Evolutionary conservation across 257 asterid genomes (phyloP).

Genomic region (Solanum lycopersicoides): DNA sequence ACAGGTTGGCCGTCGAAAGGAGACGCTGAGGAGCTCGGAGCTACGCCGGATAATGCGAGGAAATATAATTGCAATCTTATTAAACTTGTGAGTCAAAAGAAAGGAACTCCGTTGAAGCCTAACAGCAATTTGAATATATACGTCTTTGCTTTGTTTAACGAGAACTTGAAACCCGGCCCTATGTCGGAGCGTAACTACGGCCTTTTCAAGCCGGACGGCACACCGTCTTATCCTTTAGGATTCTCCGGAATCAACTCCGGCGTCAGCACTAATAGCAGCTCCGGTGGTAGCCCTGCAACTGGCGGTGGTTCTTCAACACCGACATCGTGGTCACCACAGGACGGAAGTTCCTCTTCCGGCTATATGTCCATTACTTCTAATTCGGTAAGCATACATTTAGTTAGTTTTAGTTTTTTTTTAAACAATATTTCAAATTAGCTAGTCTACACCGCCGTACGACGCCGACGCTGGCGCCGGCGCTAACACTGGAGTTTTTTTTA

Average conservation of each 20-base stretch:
- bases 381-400: constrained; percentile 30
- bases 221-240: constrained; percentile 24
- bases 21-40: constrained; percentile 75
- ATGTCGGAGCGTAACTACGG: constrained; percentile 80
- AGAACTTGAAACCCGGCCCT: constrained; percentile 89
- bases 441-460: neutral
- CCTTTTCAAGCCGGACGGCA: constrained; percentile 76
- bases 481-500: neutral
- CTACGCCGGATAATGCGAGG: constrained; percentile 62
- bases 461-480: neutral
- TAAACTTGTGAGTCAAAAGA: constrained; percentile 42
- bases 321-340: constrained; percentile 15
- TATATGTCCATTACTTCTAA: constrained; percentile 44
- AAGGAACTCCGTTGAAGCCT: constrained; percentile 83
- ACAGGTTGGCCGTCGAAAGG: constrained; percentile 96
- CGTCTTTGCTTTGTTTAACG: constrained; percentile 73
- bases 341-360: constrained; percentile 19
- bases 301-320: neutral
- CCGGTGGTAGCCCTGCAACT: neutral
- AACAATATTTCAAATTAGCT: neutral
- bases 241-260: neutral
- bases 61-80: constrained; percentile 59
- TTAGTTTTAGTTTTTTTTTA: neutral
- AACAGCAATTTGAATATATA: constrained; percentile 43
- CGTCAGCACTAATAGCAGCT: neutral